Percentiles rank a stretch among this genome's conserved stretches.
phyloP scores from a whole-genome alignment of 768 basidiomycete genomes.

The Amanita muscaria region DNA sequence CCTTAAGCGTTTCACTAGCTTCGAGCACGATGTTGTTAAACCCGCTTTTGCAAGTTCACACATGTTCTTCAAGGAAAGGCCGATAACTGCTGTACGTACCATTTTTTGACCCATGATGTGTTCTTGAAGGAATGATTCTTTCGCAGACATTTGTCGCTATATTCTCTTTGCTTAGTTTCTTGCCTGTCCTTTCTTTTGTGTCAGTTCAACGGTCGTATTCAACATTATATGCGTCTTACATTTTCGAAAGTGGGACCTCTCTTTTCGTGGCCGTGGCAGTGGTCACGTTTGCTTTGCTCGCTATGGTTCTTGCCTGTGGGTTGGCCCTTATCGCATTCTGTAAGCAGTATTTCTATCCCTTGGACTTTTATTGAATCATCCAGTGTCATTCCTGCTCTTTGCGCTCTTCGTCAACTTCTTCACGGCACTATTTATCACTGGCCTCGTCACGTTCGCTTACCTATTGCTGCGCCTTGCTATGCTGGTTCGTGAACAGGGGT shows the following conservation, averaged over 20 bases:
- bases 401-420: conserved; percentile 24
- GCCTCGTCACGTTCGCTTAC: conserved; percentile 22
- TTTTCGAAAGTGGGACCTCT: conserved; percentile 11
- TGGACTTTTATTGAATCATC: not conserved
- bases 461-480: conserved; percentile 24
- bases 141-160: conserved; percentile 33
- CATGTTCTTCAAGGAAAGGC: conserved; percentile 25
- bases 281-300: conserved; percentile 26
- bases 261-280: conserved; percentile 26
- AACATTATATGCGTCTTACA: not conserved
- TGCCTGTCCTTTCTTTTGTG: conserved; percentile 30
- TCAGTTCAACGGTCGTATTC: conserved; percentile 16
- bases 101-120: not conserved
- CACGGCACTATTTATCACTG: conserved; percentile 26
- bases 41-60: conserved; percentile 26
- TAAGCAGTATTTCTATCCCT: conserved; percentile 11
- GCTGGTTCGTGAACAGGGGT: conserved; percentile 26
- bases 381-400: conserved; percentile 27
- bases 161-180: conserved; percentile 27
- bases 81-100: conserved; percentile 25
- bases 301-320: conserved; percentile 23
- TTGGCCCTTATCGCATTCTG: conserved; percentile 22
- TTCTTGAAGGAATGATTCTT: not conserved
- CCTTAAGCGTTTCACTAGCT: conserved; percentile 18
- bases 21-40: conserved; percentile 36